Base-by-base conservation (phyloP, 164 flowering plant species). In the Pachysandra terminalis region DNA sequence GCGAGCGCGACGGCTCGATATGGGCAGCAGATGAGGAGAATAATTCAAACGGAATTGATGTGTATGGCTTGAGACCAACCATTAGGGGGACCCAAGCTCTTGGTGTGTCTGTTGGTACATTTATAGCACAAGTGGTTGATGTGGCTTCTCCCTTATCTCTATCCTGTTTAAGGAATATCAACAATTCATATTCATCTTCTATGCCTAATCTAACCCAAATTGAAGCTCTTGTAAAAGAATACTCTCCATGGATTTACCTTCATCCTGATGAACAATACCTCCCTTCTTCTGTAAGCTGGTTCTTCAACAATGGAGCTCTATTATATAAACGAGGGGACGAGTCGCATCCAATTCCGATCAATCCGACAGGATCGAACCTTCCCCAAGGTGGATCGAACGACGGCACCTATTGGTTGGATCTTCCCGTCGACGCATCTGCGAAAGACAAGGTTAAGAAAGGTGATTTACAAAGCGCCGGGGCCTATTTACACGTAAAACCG, bases 281-380 rank as follows among this genome's bases (percentile, higher is more conserved):
- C 15, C 91, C 95, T 8, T 87, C 96, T 1, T 85, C 96, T 0
- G 93, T 91, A 0, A 64, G n/a, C 24, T 94, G 98, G 98, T 88
- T 72, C 74, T 94, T 94, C 72, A 54, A 21, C 52, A 90, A 86
- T 73, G 96, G 96, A 10, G 93, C 90, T 10, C 55, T 81, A 25
- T 71, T 93, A 5, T 84, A 79, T 58, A 74, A 77, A 41, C 68
- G 77, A 51, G 91, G 88, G 2, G 75, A 84, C 4, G 87, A 85
- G 37, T 77, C 87, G 0, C 79, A 74, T 0, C 97, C 96, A 0
- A 61, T 62, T 26, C 53, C 65, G 6, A 76, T 93, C 21, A 83
- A 86, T 14, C 64, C 93, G 2, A 68, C 64, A 0, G 97, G 98
- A 19, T 74, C 87, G 0, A 91, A 88, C 73, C 95, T 94, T 66